These are phyloP conservation scores for Sclerotinia spermophila DNA, from an alignment of 2,329 filamentous ascomycete genomes.

Conservation along the genomic window DNA sequence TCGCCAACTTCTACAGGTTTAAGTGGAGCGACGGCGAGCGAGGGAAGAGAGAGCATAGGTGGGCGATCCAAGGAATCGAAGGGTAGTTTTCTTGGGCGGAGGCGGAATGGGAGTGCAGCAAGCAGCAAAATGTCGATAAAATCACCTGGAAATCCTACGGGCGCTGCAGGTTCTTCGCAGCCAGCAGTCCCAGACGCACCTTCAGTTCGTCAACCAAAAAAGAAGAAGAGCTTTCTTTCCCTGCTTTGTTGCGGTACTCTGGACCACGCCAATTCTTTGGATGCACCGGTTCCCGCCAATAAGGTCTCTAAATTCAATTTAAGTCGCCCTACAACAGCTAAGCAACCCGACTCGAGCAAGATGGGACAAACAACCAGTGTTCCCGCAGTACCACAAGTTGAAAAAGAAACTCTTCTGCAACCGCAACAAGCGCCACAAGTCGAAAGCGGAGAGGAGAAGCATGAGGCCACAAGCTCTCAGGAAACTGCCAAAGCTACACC, in stretches of 20 bases:
- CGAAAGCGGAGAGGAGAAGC: slow-evolving; percentile 23
- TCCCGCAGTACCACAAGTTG: slow-evolving; percentile 23
- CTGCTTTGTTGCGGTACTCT: slow-evolving; percentile 49
- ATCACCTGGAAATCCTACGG: slow-evolving; percentile 42
- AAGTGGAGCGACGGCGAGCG: slow-evolving; percentile 56
- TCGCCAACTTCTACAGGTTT: slow-evolving; percentile 57
- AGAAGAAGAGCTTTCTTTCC: slow-evolving; percentile 45
- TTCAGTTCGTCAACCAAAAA: slow-evolving; percentile 34
- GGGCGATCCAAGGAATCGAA: slow-evolving; percentile 63
- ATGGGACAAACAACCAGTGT: slow-evolving; percentile 23
- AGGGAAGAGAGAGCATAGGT: slow-evolving; percentile 59
- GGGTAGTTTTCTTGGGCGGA: slow-evolving; percentile 59
- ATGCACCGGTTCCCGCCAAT: slow-evolving; percentile 44
- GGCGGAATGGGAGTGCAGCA: slow-evolving; percentile 64
- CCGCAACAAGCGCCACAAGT: slow-evolving; percentile 22
- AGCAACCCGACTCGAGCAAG: slow-evolving; percentile 31
- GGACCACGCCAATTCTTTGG: slow-evolving; percentile 40
- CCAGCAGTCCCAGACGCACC: slow-evolving; percentile 34
- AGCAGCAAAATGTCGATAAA: slow-evolving; percentile 57
- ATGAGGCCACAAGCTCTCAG: slow-evolving; percentile 19
- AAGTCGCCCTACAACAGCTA: slow-evolving; percentile 35
- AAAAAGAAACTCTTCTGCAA: slow-evolving; percentile 33
- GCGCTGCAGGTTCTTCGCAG: slow-evolving; percentile 38
- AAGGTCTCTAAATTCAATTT: slow-evolving; percentile 42
- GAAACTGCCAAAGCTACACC: slow-evolving; percentile 13